phyloP scores from a whole-genome alignment of 2,329 filamentous ascomycete species.

The Nothophaeocryptopus gaeumannii region DNA sequence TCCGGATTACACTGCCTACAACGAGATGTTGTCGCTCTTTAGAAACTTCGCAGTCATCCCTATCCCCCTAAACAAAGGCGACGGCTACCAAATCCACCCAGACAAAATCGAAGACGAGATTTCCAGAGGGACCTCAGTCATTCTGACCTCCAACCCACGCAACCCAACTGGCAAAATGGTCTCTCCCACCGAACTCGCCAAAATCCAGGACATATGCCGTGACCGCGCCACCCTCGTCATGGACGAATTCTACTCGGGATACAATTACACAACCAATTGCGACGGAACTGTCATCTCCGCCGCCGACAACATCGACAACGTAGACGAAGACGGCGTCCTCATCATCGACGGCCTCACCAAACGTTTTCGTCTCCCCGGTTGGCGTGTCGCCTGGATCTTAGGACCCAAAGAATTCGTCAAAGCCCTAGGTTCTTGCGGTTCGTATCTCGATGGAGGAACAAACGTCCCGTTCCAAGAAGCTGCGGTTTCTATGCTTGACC shows the following conservation, averaged over 20 bases:
- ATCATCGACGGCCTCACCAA: constrained; percentile 96
- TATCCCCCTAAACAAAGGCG: constrained; percentile 76
- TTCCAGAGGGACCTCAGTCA: constrained; percentile 57
- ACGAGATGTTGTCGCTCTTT: constrained; percentile 94
- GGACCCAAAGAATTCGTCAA: constrained; percentile 90
- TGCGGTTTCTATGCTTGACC: constrained; percentile 89
- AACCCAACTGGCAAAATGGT: constrained; percentile 92
- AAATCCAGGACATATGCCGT: constrained; percentile 91
- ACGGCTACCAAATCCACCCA: constrained; percentile 89
- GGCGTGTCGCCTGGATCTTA: constrained; percentile 94
- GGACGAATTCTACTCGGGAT: constrained; percentile 91
- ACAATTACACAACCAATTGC: constrained; percentile 92
- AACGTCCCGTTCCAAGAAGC: constrained; percentile 96
- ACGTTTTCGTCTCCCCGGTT: constrained; percentile 91
- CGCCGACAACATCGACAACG: constrained; percentile 84
- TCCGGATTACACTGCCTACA: constrained; percentile 85
- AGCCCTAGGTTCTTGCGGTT: constrained; percentile 87
- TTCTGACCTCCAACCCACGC: constrained; percentile 90
- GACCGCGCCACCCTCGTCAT: constrained; percentile 88
- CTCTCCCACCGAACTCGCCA: constrained; percentile 75
- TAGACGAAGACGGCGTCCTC: constrained; percentile 78
- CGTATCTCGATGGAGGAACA: constrained; percentile 90
- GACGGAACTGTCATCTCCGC: constrained; percentile 86
- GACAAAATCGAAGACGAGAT: constrained; percentile 78
- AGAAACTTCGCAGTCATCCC: constrained; percentile 89